phyloP scores from a whole-genome alignment of 345 rosid species.

The Cardamine occulta region DNA sequence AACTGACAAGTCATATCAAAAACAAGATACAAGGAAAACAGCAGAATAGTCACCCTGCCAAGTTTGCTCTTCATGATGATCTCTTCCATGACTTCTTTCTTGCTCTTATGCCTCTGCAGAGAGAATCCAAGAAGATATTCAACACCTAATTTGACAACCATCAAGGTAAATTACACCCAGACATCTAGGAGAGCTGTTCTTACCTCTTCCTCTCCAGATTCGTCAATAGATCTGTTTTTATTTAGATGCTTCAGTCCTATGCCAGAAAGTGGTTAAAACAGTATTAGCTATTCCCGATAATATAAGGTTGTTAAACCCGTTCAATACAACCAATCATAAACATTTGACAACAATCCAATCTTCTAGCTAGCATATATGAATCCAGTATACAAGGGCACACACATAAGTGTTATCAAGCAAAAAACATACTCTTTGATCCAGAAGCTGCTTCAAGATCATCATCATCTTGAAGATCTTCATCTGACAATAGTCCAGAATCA shows the following conservation, averaged over 20 bases:
- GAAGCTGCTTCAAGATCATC: slow-evolving; percentile 46
- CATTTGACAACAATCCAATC: not conserved
- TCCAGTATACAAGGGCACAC: not conserved
- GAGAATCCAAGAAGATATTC: slow-evolving; percentile 21
- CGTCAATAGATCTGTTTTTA: slow-evolving; percentile 35
- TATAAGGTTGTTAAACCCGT: not conserved
- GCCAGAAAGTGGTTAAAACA: slow-evolving; percentile 3
- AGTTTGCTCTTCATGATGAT: slow-evolving; percentile 91
- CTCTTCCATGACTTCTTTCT: slow-evolving; percentile 92
- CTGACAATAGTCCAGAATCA: slow-evolving; percentile 66
- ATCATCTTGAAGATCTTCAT: slow-evolving; percentile 56
- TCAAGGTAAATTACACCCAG: slow-evolving; percentile 7
- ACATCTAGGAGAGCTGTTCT: slow-evolving; percentile 21
- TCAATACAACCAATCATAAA: not conserved
- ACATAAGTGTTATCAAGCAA: not conserved
- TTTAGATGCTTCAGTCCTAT: slow-evolving; percentile 51
- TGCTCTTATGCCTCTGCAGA: slow-evolving; percentile 76
- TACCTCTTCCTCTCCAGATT: slow-evolving; percentile 63
- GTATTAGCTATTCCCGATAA: not conserved
- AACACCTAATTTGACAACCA: not conserved
- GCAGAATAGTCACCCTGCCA: slow-evolving; percentile 67
- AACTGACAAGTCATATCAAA: slow-evolving; percentile 3
- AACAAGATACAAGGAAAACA: slow-evolving; percentile 19
- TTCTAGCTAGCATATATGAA: not conserved
- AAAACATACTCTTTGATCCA: slow-evolving; percentile 49